A percentile compares a stretch with the other conserved stretches of the same genome.
These are phyloP conservation scores for Clavulina sp. DNA, from an alignment of 768 basidiomycete genomes.

Conservation along the genomic window DNA sequence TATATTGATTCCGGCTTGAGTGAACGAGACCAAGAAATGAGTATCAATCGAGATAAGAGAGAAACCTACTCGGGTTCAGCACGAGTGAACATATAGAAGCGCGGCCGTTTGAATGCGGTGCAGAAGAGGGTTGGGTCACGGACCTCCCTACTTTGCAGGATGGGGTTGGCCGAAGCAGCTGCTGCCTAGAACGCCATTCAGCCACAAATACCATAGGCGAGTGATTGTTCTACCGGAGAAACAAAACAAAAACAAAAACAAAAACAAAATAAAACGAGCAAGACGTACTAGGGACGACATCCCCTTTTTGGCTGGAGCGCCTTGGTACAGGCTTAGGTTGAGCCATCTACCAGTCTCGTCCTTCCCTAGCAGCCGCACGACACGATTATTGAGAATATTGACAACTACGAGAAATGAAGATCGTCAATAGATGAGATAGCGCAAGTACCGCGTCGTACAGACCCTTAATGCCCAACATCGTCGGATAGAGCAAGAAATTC, in stretches of 20 bases:
- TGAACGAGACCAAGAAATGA: not conserved
- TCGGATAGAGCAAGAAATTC: constrained; percentile 84
- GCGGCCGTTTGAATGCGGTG: constrained; percentile 78
- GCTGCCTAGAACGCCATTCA: constrained; percentile 52
- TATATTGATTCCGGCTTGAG: not conserved
- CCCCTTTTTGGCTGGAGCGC: constrained; percentile 75
- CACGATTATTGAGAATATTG: constrained; percentile 86
- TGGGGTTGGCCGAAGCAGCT: constrained; percentile 90
- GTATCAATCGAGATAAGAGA: not conserved
- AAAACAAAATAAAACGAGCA: not conserved
- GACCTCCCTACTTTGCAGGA: constrained; percentile 66
- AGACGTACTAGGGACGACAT: constrained; percentile 59
- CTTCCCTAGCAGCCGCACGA: constrained; percentile 74
- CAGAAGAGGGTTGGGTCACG: constrained; percentile 87
- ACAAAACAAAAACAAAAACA: not conserved
- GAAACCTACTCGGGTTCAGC: constrained; percentile 67
- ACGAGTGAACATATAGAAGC: constrained; percentile 92
- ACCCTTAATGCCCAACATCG: constrained; percentile 92
- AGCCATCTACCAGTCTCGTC: constrained; percentile 86
- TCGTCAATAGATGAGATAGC: not conserved
- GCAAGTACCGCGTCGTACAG: constrained; percentile 8
- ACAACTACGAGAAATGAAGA: constrained; percentile 45
- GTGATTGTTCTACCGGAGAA: too few species aligned
- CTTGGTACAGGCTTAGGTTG: constrained; percentile 82
- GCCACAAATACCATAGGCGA: constrained; percentile 9